Evolutionary conservation across 2,329 filamentous ascomycete species (phyloP), one percentile per base, ranked within the genome.

Genomic region (Lecanicillium sp.): DNA sequence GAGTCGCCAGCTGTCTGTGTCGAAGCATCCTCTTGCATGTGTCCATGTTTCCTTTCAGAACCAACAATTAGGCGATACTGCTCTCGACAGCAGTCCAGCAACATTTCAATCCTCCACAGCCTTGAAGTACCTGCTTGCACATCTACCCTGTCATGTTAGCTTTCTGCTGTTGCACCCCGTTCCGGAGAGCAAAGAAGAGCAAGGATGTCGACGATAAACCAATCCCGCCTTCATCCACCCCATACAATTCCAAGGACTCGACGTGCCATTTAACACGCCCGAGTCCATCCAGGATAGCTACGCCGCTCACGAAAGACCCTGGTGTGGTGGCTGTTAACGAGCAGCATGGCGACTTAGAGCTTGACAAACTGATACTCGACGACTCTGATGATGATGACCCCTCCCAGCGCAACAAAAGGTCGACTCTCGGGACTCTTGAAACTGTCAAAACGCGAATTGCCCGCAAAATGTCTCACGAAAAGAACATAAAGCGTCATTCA

Each of bases 381-480:
- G 60, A 69, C 34, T 65, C 65, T 3, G 60, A 64, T 14, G 55
- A 61, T 20, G 66, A 67, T n/a, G 58, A 60, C 10, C 62, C 42
- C 17, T 30, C 29, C 12, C 40, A 40, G 3, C 28, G 43, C 5
- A 39, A 58, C 19, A 55, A 49, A 35, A 61, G 49, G 37, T 61
- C 58, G 33, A 62, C n/a, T n/a, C n/a, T 54, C 14, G 62, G 59
- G 34, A 62, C 66, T 1, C 54, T 77, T 10, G 62, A 62, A 22
- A 56, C 57, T 3, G 64, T 77, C 22, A 68, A 62, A 28, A 62
- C 58, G 5, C 68, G 59, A 30, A 51, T 75, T 13, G 60, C 63
- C 40, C 61, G 62, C 32, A 68, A 65, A 28, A 56, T 74, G 5
- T 72, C 71, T 3, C 59, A 66, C 17, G 66, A 69, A 15, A 60